Conservation (phyloP, 140 eudicot species). For the Senecio squalidus region DNA sequence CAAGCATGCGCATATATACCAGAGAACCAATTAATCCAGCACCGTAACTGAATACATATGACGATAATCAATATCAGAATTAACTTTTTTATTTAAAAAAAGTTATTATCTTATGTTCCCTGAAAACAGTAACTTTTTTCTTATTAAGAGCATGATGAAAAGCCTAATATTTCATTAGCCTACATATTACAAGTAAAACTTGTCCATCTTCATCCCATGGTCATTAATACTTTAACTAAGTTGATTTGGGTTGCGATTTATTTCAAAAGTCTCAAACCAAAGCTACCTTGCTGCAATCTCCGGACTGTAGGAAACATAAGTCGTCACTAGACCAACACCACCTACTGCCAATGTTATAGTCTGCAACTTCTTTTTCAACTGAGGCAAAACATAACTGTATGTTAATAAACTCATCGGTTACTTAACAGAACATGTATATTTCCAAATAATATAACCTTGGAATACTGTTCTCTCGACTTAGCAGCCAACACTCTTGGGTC, state of each 20-base stretch:
- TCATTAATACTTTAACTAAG: too few relatives aligned
- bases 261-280: background rate
- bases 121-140: background rate
- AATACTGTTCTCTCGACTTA: slow-evolving; percentile 72
- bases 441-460: slow-evolving; percentile 39
- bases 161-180: too few relatives aligned
- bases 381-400: slow-evolving; percentile 17
- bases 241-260: background rate
- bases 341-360: slow-evolving; percentile 77
- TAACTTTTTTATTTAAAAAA: background rate
- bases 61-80: slow-evolving; percentile 8
- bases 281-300: slow-evolving; percentile 82
- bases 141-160: too few relatives aligned
- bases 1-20: slow-evolving; percentile 91
- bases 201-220: too few relatives aligned
- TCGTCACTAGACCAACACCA: slow-evolving; percentile 72
- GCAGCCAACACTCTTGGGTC: slow-evolving; percentile 90
- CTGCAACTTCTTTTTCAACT: slow-evolving; percentile 86
- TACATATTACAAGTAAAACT: too few relatives aligned
- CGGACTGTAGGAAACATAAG: slow-evolving; percentile 82
- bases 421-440: background rate
- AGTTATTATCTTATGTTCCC: background rate
- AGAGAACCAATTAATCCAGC: slow-evolving; percentile 90
- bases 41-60: slow-evolving; percentile 59
- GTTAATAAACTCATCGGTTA: background rate